These are phyloP conservation scores for Colletotrichum melonis DNA, from an alignment of 2,329 filamentous ascomycete genomes.

Conservation along the genomic window DNA sequence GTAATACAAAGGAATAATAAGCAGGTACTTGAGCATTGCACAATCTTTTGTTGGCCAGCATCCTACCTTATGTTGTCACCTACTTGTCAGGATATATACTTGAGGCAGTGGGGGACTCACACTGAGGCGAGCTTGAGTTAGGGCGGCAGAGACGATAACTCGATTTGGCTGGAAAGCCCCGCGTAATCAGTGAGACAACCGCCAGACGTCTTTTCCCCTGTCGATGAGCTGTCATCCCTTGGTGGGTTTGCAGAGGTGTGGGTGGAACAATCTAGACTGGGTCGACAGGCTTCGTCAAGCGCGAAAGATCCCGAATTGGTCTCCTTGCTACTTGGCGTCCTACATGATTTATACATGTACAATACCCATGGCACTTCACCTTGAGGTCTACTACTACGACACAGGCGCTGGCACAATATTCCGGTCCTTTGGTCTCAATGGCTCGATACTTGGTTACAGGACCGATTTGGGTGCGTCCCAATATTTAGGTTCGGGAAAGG, in stretches of 20 bases:
- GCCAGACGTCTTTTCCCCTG: neutral
- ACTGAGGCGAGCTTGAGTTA: too few species aligned
- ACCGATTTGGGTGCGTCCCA: conserved; percentile 42
- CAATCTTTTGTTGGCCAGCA: too few species aligned
- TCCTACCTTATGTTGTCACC: too few species aligned
- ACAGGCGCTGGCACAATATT: neutral
- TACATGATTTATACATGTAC: neutral
- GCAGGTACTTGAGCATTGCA: too few species aligned
- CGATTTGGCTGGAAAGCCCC: too few species aligned
- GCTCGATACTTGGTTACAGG: conserved; percentile 27
- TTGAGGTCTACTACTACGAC: neutral
- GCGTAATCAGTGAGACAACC: too few species aligned
- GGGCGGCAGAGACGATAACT: too few species aligned
- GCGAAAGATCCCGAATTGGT: neutral
- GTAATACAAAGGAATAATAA: too few species aligned
- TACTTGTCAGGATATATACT: too few species aligned
- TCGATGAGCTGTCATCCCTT: neutral
- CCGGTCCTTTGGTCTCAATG: neutral
- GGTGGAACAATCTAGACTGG: neutral
- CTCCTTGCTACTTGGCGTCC: neutral
- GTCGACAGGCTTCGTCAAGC: neutral
- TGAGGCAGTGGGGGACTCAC: too few species aligned
- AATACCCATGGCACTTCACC: neutral
- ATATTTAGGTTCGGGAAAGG: conserved; percentile 38
- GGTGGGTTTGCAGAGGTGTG: neutral